phyloP scores from a whole-genome alignment of 179 eudicot genomes.

The Drosera spatulata region DNA sequence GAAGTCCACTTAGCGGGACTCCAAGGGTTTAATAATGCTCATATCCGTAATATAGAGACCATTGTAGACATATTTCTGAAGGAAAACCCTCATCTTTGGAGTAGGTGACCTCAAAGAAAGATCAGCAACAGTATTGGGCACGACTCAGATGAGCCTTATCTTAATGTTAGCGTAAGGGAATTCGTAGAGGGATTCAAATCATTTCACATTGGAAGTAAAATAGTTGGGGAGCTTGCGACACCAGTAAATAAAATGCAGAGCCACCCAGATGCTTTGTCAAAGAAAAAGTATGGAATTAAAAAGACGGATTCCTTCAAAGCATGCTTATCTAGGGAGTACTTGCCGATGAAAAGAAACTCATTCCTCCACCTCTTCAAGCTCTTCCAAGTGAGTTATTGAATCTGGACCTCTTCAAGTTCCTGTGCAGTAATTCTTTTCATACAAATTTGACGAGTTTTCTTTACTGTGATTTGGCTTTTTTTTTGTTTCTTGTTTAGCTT shows the following conservation, averaged over 20 bases:
- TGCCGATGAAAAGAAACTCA: slow-evolving; percentile 32
- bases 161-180: slow-evolving; percentile 16
- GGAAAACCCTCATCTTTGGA: too few relatives aligned
- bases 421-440: neutral
- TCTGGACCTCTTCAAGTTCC: too few relatives aligned
- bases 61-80: neutral
- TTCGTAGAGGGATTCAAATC: slow-evolving; percentile 21
- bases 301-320: slow-evolving; percentile 31
- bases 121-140: slow-evolving; percentile 34
- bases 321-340: slow-evolving; percentile 20
- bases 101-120: slow-evolving; percentile 33
- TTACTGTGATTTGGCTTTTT: too few relatives aligned
- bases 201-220: slow-evolving; percentile 13
- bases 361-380: slow-evolving; percentile 22
- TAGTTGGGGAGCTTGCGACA: slow-evolving; percentile 10
- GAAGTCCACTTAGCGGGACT: too few relatives aligned
- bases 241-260: slow-evolving; percentile 28
- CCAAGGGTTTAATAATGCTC: too few relatives aligned
- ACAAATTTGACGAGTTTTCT: neutral
- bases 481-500: slow-evolving; percentile 20
- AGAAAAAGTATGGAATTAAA: slow-evolving; percentile 15
- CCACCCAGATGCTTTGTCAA: slow-evolving; percentile 30
- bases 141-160: slow-evolving; percentile 18
- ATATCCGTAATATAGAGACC: too few relatives aligned
- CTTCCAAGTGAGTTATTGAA: slow-evolving; percentile 11